Evolutionary conservation across 257 asterid genomes (phyloP), one percentile per base, ranked within the genome.

Genomic region (Cordia subcordata): DNA sequence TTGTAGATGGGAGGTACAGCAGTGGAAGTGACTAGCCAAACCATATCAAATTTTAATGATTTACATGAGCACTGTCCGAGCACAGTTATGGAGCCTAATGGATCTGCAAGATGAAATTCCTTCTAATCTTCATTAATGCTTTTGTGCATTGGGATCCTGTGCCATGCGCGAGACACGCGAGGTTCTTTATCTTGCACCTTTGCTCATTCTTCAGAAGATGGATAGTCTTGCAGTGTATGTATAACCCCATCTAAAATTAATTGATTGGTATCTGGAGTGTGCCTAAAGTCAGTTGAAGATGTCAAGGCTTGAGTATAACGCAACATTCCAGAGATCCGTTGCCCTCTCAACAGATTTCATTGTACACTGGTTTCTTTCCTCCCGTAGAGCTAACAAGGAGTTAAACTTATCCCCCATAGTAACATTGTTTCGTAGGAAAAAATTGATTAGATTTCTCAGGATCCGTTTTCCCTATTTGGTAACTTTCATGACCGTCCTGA

Each of bases 11-110:
- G 57, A 76, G 88, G 70, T 85, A 83, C 72, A 72, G 78, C 53
- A 89, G 96, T 65, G 94, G 83, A 69, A 91, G 94, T 78, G 95
- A 93, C 80, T 83, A 85, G 79, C 52, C 49, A 55, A 63, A 46
- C 72, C 51, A 42, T 46, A 55, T 45, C 27, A 32, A 47, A 44
- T n/a, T 49, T 58, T 40, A 22, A 59, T 69, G 46, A 17, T 16
- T 47, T 58, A 68, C 46, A 27, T 33, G 59, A 62, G 56, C 56
- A 50, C 53, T 49, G 65, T 67, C 68, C 38, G 58, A 77, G 66
- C 57, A 22, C 62, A 58, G 62, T 69, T 40, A 78, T 65, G 79
- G 74, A 77, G 76, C 75, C 74, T 46, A 53, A 59, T 44, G 68
- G 68, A 20, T 69, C 69, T 13, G 54, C 55, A 66, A 53, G 72